Evolutionary conservation across 441 rosid genomes (phyloP).

Genomic region (Jatropha podagrica): DNA sequence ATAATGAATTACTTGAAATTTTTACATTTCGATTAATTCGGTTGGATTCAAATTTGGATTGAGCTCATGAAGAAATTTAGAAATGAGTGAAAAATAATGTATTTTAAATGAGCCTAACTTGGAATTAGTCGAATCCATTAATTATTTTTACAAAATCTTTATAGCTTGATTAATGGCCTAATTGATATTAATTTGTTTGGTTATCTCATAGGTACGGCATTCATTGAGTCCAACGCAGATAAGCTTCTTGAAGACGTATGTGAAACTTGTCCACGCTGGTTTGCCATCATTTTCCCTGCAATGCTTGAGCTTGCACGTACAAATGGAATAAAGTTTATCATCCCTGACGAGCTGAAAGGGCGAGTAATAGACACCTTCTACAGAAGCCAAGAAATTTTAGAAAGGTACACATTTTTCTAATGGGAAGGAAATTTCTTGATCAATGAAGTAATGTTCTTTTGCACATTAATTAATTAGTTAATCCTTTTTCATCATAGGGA

Average conservation of each 20-base stretch:
- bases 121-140: too few relatives aligned
- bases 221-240: constrained; percentile 34
- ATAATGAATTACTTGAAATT: too few relatives aligned
- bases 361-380: constrained; percentile 27
- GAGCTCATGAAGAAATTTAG: too few relatives aligned
- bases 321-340: constrained; percentile 36
- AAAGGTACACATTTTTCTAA: constrained; percentile 23
- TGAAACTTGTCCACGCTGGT: constrained; percentile 48
- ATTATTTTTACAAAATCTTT: too few relatives aligned
- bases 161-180: too few relatives aligned
- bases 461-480: too few relatives aligned
- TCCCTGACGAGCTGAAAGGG: constrained; percentile 14
- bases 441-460: too few relatives aligned
- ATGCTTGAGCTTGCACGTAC: constrained; percentile 47
- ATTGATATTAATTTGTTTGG: neutral
- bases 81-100: too few relatives aligned
- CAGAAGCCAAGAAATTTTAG: constrained; percentile 38
- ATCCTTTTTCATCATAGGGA: constrained; percentile 26
- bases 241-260: constrained; percentile 27
- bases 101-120: too few relatives aligned
- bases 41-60: too few relatives aligned
- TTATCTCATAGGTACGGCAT: constrained; percentile 34
- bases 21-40: too few relatives aligned
- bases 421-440: too few relatives aligned
- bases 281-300: constrained; percentile 46